Conservation (phyloP, 2,329 filamentous ascomycete species). For the Apiospora arundinis region DNA sequence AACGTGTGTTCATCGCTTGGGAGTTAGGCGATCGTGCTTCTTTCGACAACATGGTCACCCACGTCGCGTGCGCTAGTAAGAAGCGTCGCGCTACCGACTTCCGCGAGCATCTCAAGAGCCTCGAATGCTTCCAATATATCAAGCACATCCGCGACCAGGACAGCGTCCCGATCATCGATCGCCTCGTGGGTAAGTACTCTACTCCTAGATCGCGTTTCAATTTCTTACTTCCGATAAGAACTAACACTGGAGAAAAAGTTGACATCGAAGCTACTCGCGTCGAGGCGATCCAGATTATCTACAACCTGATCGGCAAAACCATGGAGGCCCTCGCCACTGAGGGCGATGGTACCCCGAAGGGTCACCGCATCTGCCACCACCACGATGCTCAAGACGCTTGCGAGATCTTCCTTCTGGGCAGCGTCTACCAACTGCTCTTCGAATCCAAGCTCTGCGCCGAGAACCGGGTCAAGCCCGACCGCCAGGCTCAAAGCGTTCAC, state of each 20-base stretch:
- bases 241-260: not conserved
- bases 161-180: not conserved
- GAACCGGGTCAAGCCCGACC: accelerated
- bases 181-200: not conserved
- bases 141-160: not conserved
- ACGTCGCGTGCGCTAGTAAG: not conserved
- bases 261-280: not conserved
- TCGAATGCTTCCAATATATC: not conserved
- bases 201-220: not conserved
- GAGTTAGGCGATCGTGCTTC: not conserved
- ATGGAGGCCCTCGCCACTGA: not conserved
- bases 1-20: not conserved
- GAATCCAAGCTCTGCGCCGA: not conserved
- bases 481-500: not conserved
- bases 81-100: not conserved
- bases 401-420: not conserved
- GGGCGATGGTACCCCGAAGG: not conserved
- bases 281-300: not conserved
- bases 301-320: not conserved
- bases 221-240: not conserved
- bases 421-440: not conserved
- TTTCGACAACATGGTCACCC: not conserved
- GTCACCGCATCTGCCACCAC: not conserved
- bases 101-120: not conserved
- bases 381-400: not conserved